Conservation (phyloP, 306 rosid species). For the Cucurbita pepo region DNA sequence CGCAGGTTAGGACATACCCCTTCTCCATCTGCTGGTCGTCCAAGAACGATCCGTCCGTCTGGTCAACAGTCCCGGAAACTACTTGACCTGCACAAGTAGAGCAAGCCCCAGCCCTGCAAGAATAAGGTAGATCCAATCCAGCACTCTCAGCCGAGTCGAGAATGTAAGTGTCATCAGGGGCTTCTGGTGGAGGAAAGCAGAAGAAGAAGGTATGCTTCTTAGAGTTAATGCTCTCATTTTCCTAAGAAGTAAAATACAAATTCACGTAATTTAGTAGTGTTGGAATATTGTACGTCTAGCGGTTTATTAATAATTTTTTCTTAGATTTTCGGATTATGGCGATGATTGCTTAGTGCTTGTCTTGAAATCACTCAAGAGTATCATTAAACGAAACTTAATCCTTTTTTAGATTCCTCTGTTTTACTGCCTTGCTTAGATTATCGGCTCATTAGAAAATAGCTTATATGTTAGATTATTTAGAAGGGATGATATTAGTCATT, state of each 20-base stretch:
- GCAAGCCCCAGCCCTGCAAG: conserved; percentile 77
- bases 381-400: no score
- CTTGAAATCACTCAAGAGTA: no score
- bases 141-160: conserved; percentile 65
- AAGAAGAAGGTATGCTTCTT: conserved; percentile 23
- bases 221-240: not conserved
- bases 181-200: conserved; percentile 35
- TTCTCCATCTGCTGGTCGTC: conserved; percentile 38
- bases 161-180: conserved; percentile 50
- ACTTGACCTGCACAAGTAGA: conserved; percentile 58
- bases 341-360: no score
- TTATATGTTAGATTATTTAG: no score
- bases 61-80: conserved; percentile 38
- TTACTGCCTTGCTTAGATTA: no score
- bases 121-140: conserved; percentile 59
- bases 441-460: no score
- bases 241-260: no score
- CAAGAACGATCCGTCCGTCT: conserved; percentile 47
- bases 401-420: no score
- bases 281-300: not conserved
- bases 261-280: no score
- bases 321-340: not conserved
- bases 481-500: no score
- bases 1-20: conserved; percentile 44
- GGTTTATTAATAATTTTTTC: not conserved